These are phyloP conservation scores for Backusella liffmaniae DNA, from an alignment of 192 early-diverging fungal genomes.

Conservation along the genomic window DNA sequence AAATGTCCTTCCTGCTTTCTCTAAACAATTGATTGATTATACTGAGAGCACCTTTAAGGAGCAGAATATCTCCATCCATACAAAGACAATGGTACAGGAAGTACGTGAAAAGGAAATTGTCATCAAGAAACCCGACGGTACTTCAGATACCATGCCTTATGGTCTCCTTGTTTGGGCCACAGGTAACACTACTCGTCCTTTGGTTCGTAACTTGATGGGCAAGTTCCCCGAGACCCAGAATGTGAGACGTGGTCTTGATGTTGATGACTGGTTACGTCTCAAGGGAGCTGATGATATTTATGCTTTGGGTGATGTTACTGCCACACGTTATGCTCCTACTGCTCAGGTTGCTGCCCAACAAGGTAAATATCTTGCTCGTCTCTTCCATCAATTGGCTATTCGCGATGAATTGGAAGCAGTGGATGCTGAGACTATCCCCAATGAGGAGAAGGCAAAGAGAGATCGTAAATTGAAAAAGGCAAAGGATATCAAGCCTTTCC, in stretches of 20 bases:
- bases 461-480: slow-evolving; percentile 30
- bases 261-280: slow-evolving; percentile 70
- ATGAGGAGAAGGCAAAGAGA: slow-evolving; percentile 28
- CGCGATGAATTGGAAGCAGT: slow-evolving; percentile 39
- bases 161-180: slow-evolving; percentile 87
- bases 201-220: slow-evolving; percentile 65
- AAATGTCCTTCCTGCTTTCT: slow-evolving; percentile 76
- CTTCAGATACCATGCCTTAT: slow-evolving; percentile 64
- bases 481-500: slow-evolving; percentile 61
- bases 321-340: slow-evolving; percentile 75
- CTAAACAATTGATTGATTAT: slow-evolving; percentile 74
- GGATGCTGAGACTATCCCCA: slow-evolving; percentile 8
- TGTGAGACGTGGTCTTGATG: slow-evolving; percentile 63
- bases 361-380: slow-evolving; percentile 77
- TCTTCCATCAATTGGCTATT: slow-evolving; percentile 64
- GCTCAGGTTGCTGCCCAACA: slow-evolving; percentile 89
- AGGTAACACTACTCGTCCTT: slow-evolving; percentile 71
- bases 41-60: slow-evolving; percentile 77
- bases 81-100: slow-evolving; percentile 81
- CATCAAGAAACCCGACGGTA: slow-evolving; percentile 62
- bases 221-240: slow-evolving; percentile 60
- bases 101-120: slow-evolving; percentile 71
- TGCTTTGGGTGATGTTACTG: slow-evolving; percentile 73
- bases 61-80: slow-evolving; percentile 67
- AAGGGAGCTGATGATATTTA: slow-evolving; percentile 63